Conservation (phyloP, 1,284 basidiomycete species). For the Rhizoctonia solani region DNA sequence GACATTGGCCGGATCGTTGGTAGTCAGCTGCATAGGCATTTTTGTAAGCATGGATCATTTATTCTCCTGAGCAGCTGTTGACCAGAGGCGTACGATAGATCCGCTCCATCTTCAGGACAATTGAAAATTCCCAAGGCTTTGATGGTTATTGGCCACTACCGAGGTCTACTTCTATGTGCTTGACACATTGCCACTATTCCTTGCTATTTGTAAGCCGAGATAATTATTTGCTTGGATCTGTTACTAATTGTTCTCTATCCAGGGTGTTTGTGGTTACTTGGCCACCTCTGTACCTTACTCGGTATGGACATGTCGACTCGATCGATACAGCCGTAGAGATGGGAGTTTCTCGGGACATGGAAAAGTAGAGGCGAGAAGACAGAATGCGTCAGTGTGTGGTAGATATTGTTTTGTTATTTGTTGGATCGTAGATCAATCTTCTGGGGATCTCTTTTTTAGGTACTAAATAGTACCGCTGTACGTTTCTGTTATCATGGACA, state of each 20-base stretch:
- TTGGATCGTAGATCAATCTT: too few species aligned
- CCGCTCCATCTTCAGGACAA: slow-evolving; percentile 67
- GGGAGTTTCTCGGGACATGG: neutral
- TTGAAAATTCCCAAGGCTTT: slow-evolving; percentile 69
- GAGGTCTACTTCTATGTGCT: slow-evolving; percentile 68
- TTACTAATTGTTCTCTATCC: neutral
- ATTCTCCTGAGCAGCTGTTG: neutral
- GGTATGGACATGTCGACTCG: neutral
- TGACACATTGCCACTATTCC: slow-evolving; percentile 66
- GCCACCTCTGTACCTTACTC: slow-evolving; percentile 7
- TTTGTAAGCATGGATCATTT: slow-evolving; percentile 50
- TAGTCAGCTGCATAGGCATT: slow-evolving; percentile 67
- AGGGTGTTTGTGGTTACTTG: slow-evolving; percentile 9
- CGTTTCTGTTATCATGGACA: too few species aligned
- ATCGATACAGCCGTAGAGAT: neutral
- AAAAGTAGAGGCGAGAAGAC: too few species aligned
- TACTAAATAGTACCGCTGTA: too few species aligned
- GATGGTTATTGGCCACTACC: slow-evolving; percentile 62
- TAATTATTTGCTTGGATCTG: too few species aligned
- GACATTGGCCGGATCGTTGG: slow-evolving; percentile 58
- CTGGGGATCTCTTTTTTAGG: too few species aligned
- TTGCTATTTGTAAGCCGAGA: slow-evolving; percentile 53
- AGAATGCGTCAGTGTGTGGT: too few species aligned
- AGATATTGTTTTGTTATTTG: too few species aligned
- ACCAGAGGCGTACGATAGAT: slow-evolving; percentile 49